Percentiles rank a stretch among this genome's conserved stretches.
Evolutionary conservation across 805 yeast species (phyloP).

Genomic region (Yamadazyma paraphyllophila): DNA sequence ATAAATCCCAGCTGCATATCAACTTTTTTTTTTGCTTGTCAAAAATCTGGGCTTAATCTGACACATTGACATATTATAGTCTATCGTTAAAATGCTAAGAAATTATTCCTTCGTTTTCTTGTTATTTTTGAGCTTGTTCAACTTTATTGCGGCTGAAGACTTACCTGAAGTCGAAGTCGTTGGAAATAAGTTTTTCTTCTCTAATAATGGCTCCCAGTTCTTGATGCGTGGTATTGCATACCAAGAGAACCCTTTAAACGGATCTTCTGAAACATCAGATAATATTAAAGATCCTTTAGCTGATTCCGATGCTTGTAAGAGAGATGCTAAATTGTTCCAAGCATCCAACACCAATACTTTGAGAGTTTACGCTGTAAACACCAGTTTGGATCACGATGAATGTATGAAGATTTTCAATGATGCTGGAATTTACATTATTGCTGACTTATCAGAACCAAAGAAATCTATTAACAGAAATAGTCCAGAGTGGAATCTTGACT

Average conservation of each 20-base stretch:
- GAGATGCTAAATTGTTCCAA: slow-evolving; percentile 40
- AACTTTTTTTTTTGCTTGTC: not conserved
- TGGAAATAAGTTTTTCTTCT: slow-evolving; percentile 42
- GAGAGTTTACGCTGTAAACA: slow-evolving; percentile 43
- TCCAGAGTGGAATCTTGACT: slow-evolving; percentile 74
- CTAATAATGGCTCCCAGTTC: slow-evolving; percentile 44
- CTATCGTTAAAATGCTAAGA: slow-evolving; percentile 7
- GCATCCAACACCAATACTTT: slow-evolving; percentile 41
- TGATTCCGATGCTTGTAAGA: slow-evolving; percentile 39
- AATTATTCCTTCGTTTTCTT: slow-evolving; percentile 14
- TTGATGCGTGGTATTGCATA: slow-evolving; percentile 45
- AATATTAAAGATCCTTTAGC: slow-evolving; percentile 40
- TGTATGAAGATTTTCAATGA: slow-evolving; percentile 45
- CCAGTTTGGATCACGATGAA: slow-evolving; percentile 35
- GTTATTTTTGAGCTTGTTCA: slow-evolving; percentile 4
- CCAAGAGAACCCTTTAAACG: slow-evolving; percentile 32
- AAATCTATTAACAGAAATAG: slow-evolving; percentile 70
- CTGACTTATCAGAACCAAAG: slow-evolving; percentile 64
- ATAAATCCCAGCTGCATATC: not conserved
- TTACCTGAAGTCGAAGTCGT: slow-evolving; percentile 38
- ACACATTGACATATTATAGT: not conserved
- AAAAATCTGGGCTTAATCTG: slow-evolving; percentile 3
- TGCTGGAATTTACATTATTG: slow-evolving; percentile 45
- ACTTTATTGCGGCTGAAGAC: slow-evolving; percentile 11
- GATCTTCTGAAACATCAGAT: slow-evolving; percentile 13